Evolutionary conservation across 805 yeast genomes (phyloP).

Genomic region (Myxozyma udenii): DNA sequence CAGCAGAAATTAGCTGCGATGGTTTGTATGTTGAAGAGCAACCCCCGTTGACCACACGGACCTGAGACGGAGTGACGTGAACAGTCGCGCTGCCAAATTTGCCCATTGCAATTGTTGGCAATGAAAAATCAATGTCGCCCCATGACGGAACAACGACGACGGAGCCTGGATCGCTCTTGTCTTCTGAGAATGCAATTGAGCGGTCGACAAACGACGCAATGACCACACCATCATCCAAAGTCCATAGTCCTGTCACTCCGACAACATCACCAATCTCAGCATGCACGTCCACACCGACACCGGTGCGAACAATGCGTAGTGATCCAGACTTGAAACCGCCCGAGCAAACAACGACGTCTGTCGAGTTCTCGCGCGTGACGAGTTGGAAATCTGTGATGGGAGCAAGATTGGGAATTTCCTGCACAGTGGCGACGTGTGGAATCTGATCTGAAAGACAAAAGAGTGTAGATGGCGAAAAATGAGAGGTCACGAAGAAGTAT

Average conservation of each 20-base stretch:
- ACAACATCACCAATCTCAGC: conserved; percentile 15
- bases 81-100: neutral
- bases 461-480: conserved; percentile 28
- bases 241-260: conserved; percentile 26
- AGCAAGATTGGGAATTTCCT: conserved; percentile 27
- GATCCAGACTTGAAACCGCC: conserved; percentile 31
- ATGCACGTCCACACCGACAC: conserved; percentile 24
- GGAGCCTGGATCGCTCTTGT: conserved; percentile 11
- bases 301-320: conserved; percentile 22
- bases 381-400: conserved; percentile 30
- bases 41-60: neutral
- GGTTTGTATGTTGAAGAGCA: neutral
- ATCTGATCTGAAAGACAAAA: conserved; percentile 16
- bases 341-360: conserved; percentile 27
- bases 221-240: conserved; percentile 14
- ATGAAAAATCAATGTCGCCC: conserved; percentile 7
- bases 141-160: conserved; percentile 13
- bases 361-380: conserved; percentile 12
- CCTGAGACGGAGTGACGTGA: conserved; percentile 6
- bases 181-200: conserved; percentile 15
- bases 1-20: conserved; percentile 9
- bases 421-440: conserved; percentile 22
- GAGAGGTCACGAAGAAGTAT: conserved; percentile 30
- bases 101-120: conserved; percentile 19
- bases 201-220: conserved; percentile 22